phyloP scores from a whole-genome alignment of 805 yeast species.

The Saccharomycopsis fibuligera region DNA sequence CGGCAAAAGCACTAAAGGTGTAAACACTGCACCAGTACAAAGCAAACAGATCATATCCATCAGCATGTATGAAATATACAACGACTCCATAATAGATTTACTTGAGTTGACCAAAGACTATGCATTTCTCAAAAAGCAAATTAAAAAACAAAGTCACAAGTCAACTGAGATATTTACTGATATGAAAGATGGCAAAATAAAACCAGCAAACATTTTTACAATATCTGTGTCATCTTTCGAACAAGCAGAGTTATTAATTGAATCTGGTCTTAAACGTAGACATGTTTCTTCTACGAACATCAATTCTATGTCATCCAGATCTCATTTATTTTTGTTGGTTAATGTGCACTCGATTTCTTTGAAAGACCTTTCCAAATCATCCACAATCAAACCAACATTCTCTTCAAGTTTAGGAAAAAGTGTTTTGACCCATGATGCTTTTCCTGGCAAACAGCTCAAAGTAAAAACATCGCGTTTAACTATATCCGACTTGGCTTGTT shows the following conservation, averaged over 20 bases:
- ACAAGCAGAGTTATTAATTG: conserved; percentile 34
- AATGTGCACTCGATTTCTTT: conserved; percentile 29
- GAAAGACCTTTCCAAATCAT: not conserved
- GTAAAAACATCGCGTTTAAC: conserved; percentile 34
- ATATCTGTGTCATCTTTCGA: conserved; percentile 32
- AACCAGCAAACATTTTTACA: conserved; percentile 38
- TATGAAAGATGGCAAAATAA: conserved; percentile 36
- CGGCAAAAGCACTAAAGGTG: no score
- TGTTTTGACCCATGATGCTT: not conserved
- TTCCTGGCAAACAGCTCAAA: conserved; percentile 14
- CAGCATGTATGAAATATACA: conserved; percentile 49
- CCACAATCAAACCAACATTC: not conserved
- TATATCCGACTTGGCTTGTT: conserved; percentile 48
- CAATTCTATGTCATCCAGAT: conserved; percentile 41
- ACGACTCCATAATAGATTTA: conserved; percentile 39
- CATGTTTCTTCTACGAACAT: conserved; percentile 38
- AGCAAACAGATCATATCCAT: conserved; percentile 34
- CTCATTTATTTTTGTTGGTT: conserved; percentile 45
- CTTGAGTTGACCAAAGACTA: conserved; percentile 22
- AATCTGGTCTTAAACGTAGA: conserved; percentile 34
- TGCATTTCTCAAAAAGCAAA: conserved; percentile 23
- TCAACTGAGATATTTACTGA: conserved; percentile 39
- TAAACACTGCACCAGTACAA: no score
- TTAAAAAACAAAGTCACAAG: conserved; percentile 22
- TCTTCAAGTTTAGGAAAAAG: not conserved